A percentile compares a stretch with the other conserved stretches of the same genome.
phyloP scores from a whole-genome alignment of 768 basidiomycete genomes.

The Rhodosporidiobolus odoratus region DNA sequence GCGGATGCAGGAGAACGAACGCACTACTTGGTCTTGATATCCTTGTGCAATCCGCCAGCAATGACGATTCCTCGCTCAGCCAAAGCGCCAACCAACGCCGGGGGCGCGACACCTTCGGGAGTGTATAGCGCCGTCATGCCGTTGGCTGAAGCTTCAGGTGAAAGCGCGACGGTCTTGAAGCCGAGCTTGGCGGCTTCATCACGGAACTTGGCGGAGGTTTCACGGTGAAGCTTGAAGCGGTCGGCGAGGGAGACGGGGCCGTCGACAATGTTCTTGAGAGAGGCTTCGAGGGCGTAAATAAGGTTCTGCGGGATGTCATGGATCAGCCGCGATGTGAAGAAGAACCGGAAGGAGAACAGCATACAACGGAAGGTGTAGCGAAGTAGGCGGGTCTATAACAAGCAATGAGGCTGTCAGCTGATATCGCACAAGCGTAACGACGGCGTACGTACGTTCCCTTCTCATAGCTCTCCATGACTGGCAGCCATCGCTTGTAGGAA shows the following conservation, averaged over 20 bases:
- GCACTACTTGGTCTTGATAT: slow-evolving; percentile 63
- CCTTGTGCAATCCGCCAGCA: slow-evolving; percentile 79
- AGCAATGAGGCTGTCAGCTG: no score
- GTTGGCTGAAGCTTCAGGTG: slow-evolving; percentile 58
- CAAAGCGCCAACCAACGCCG: slow-evolving; percentile 71
- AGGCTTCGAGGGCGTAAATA: slow-evolving; percentile 81
- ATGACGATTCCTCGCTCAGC: slow-evolving; percentile 67
- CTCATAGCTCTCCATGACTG: slow-evolving; percentile 86
- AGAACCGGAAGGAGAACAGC: not conserved
- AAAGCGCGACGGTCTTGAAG: slow-evolving; percentile 50
- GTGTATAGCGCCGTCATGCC: slow-evolving; percentile 94
- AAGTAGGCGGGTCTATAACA: slow-evolving; percentile 68
- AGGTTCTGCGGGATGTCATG: slow-evolving; percentile 49
- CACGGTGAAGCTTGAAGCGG: slow-evolving; percentile 69
- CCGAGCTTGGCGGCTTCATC: slow-evolving; percentile 62
- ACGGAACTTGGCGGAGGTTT: slow-evolving; percentile 65
- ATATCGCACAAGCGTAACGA: not conserved
- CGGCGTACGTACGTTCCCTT: slow-evolving; percentile 52
- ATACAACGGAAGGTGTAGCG: slow-evolving; percentile 58
- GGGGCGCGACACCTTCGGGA: slow-evolving; percentile 70
- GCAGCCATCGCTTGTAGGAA: slow-evolving; percentile 39
- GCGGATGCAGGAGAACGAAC: not conserved
- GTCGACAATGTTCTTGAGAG: slow-evolving; percentile 66
- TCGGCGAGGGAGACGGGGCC: slow-evolving; percentile 62
- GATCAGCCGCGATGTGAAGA: not conserved